A percentile compares a stretch with the other conserved stretches of the same genome.
Conservation (phyloP, 495 filamentous ascomycete genomes). For the Aspergillus cristatus region DNA sequence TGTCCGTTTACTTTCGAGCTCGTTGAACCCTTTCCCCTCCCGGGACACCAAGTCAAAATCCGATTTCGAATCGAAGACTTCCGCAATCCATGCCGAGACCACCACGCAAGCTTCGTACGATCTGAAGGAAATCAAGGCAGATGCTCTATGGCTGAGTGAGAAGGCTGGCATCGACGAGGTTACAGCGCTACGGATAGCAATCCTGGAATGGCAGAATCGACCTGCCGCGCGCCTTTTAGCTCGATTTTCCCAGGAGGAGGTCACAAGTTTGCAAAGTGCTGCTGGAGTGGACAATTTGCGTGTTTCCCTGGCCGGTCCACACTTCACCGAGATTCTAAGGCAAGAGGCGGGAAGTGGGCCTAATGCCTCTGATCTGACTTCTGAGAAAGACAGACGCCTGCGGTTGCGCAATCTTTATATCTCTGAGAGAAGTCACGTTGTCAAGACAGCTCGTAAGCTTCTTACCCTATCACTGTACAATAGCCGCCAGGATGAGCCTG, state of each 20-base stretch:
- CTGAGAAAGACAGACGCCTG: slow-evolving; percentile 44
- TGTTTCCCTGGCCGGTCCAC: slow-evolving; percentile 38
- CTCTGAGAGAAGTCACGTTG: slow-evolving; percentile 47
- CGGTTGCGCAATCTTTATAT: slow-evolving; percentile 61
- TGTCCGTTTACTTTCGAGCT: slow-evolving; percentile 53
- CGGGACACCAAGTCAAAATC: slow-evolving; percentile 52
- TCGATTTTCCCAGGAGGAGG: slow-evolving; percentile 59
- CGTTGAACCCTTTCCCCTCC: slow-evolving; percentile 52
- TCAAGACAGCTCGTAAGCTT: slow-evolving; percentile 38
- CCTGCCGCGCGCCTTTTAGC: slow-evolving; percentile 54
- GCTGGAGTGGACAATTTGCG: slow-evolving; percentile 49
- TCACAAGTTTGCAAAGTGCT: slow-evolving; percentile 55
- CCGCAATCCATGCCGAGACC: slow-evolving; percentile 79
- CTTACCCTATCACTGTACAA: slow-evolving; percentile 26
- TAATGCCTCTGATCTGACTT: slow-evolving; percentile 47
- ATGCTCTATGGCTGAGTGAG: slow-evolving; percentile 76
- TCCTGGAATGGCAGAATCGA: slow-evolving; percentile 77
- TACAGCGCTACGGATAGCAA: slow-evolving; percentile 65
- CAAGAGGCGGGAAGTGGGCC: slow-evolving; percentile 29
- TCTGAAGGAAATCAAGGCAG: slow-evolving; percentile 73
- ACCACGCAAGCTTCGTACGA: slow-evolving; percentile 58
- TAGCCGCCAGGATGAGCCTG: slow-evolving; percentile 4
- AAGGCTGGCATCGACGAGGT: slow-evolving; percentile 70
- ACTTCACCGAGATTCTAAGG: slow-evolving; percentile 28
- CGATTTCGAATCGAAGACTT: slow-evolving; percentile 78